phyloP scores from a whole-genome alignment of 257 asterid species.

The Nicotiana knightiana region DNA sequence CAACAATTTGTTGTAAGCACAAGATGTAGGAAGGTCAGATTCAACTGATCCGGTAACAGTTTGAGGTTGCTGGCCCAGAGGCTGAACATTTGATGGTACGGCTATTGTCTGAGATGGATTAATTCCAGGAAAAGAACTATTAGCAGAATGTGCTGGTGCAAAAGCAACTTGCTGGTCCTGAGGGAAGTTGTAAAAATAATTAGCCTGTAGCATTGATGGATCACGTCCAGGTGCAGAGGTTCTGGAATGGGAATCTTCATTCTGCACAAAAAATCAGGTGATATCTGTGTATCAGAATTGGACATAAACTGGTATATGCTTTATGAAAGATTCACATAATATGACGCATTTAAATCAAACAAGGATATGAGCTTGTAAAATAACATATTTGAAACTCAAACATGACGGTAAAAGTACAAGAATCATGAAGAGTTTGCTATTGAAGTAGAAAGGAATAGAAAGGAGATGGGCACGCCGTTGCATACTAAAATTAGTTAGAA shows the following conservation, averaged over 20 bases:
- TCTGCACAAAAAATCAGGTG: constrained; percentile 23
- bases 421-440: not conserved
- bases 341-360: not conserved
- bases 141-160: constrained; percentile 34
- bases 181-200: constrained; percentile 44
- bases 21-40: constrained; percentile 27
- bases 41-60: constrained; percentile 34
- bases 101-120: constrained; percentile 33
- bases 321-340: not conserved
- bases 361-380: not conserved
- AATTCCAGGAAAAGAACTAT: constrained; percentile 33
- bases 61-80: constrained; percentile 42
- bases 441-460: not conserved
- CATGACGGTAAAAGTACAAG: not conserved
- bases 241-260: constrained; percentile 40
- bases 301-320: not conserved
- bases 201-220: constrained; percentile 34
- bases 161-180: constrained; percentile 39
- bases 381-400: not conserved
- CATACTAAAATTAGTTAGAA: not conserved
- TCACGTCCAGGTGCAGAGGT: constrained; percentile 32
- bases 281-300: not conserved
- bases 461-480: not conserved
- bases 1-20: constrained; percentile 25
- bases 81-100: constrained; percentile 29